These are phyloP conservation scores for Cystoisospora suis DNA, from an alignment of 169 alveolate genomes.

Conservation along the genomic window DNA sequence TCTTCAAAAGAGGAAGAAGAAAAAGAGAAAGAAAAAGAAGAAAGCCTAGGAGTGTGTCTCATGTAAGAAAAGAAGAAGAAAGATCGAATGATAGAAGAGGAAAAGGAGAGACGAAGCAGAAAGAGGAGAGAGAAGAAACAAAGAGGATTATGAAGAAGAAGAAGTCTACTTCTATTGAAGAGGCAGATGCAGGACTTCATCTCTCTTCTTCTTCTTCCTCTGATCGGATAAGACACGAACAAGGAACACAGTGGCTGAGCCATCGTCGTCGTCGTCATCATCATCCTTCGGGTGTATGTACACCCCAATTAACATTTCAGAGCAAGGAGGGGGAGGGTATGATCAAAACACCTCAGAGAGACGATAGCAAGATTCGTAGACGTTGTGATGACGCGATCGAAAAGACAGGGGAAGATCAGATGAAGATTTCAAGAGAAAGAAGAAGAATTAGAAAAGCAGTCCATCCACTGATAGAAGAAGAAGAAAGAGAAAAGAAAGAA, in stretches of 20 bases:
- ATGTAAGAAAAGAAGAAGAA: background rate
- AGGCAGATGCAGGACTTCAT: background rate
- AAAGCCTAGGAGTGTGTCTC: background rate
- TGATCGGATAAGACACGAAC: background rate
- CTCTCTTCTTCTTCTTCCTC: background rate
- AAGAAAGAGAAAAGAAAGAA: too few relatives aligned
- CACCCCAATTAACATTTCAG: background rate
- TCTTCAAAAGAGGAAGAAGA: background rate
- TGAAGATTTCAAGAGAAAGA: too few relatives aligned
- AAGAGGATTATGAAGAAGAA: background rate
- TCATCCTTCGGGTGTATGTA: background rate
- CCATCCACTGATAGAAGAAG: too few relatives aligned
- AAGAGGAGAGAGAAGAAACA: background rate
- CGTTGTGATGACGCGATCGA: too few relatives aligned
- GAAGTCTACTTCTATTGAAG: background rate
- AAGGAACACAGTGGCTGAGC: background rate
- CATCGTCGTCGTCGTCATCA: background rate
- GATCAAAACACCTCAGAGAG: too few relatives aligned
- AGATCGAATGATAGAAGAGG: background rate
- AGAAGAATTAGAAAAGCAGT: too few relatives aligned
- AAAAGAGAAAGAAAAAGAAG: background rate
- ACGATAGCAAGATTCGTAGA: too few relatives aligned
- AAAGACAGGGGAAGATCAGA: too few relatives aligned
- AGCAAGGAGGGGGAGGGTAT: too few relatives aligned
- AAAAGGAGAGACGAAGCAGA: background rate